Conservation (phyloP, 2,329 filamentous ascomycete species). For the Pyrenophora graminea region DNA sequence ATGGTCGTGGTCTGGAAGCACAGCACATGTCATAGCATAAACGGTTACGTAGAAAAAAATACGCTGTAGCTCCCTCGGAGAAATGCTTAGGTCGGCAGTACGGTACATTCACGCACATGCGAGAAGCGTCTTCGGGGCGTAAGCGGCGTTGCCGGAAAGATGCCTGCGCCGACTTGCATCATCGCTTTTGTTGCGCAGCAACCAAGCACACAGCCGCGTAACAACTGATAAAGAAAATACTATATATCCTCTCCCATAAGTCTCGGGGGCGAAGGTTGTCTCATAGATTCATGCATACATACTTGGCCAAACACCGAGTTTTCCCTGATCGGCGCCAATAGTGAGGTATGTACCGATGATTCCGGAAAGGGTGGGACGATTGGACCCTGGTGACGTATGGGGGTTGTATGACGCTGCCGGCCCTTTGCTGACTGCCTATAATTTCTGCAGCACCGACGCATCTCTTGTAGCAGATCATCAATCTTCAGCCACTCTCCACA, state of each 20-base stretch:
- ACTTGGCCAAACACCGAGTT: neutral
- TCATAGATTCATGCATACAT: neutral
- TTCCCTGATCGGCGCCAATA: slow-evolving; percentile 11
- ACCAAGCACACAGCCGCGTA: slow-evolving; percentile 17
- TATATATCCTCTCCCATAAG: neutral
- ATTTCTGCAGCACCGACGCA: slow-evolving; percentile 11
- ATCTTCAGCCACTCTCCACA: slow-evolving; percentile 5
- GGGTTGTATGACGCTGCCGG: slow-evolving; percentile 22
- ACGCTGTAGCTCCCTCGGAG: slow-evolving; percentile 8
- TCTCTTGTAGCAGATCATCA: slow-evolving; percentile 4
- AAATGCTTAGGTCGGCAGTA: slow-evolving; percentile 5
- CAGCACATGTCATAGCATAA: slow-evolving; percentile 12
- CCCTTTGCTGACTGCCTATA: slow-evolving; percentile 27
- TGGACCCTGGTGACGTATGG: slow-evolving; percentile 26
- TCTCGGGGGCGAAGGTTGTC: too few species aligned
- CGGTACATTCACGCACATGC: slow-evolving; percentile 3
- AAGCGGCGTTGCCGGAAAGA: slow-evolving; percentile 4
- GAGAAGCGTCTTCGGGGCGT: slow-evolving; percentile 6
- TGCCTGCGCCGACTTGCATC: slow-evolving; percentile 19
- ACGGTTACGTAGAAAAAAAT: slow-evolving; percentile 7
- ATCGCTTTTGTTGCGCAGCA: slow-evolving; percentile 21
- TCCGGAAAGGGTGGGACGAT: slow-evolving; percentile 9
- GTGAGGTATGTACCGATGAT: slow-evolving; percentile 16
- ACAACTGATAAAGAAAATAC: slow-evolving; percentile 11
- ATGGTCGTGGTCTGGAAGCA: slow-evolving; percentile 5